Evolutionary conservation across 1,139 yeast species (phyloP), one percentile per base, ranked within the genome.

Genomic region (Yamadazyma kanchanaburiensis): DNA sequence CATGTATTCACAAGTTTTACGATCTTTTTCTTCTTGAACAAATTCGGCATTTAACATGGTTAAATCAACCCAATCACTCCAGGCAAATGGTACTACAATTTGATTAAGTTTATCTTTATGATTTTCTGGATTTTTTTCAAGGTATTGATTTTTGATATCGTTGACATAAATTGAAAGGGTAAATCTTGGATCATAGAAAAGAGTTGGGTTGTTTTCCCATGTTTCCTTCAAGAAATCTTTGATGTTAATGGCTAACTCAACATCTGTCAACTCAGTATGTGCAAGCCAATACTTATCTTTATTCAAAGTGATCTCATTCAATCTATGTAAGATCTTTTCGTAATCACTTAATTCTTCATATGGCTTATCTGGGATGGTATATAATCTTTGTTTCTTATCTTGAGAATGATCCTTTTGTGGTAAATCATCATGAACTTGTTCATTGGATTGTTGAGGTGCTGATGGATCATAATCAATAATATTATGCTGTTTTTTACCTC

Each of bases 121-220:
- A 25, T 33, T 40, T 24, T 24, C 30, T 24, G 31, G 39, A 14
- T 32, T 36, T 17, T 29, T 34, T 20, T 31, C 27, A 7, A 44
- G 21, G 25, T 39, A 45, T 22, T 46, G 48, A n/a, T 32, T 30
- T 24, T 43, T 48, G n/a, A 65, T 45, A 30, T 58, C 56, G 32
- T 54, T 49, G 22, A 64, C 31, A 22, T 42, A 42, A 5, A 61
- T 58, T 1, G 71, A 42, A 18, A 58, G 42, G 0, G 74, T 63
- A 33, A 66, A 53, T 28, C 72, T 46, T 6, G 73, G 74, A 34
- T 67, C 73, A 37, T 49, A 65, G 27, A 42, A 48, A 17, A 62
- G 45, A 5, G 40, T 37, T n/a, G 51, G 48, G 32, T 37, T 42
- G 31, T 44, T 38, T 6, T 26, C 27, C 48, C 51, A 46, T 8